A percentile compares a stretch with the other conserved stretches of the same genome.
Evolutionary conservation across 2,329 filamentous ascomycete genomes (phyloP).

Genomic region (Botrytis byssoidea): DNA sequence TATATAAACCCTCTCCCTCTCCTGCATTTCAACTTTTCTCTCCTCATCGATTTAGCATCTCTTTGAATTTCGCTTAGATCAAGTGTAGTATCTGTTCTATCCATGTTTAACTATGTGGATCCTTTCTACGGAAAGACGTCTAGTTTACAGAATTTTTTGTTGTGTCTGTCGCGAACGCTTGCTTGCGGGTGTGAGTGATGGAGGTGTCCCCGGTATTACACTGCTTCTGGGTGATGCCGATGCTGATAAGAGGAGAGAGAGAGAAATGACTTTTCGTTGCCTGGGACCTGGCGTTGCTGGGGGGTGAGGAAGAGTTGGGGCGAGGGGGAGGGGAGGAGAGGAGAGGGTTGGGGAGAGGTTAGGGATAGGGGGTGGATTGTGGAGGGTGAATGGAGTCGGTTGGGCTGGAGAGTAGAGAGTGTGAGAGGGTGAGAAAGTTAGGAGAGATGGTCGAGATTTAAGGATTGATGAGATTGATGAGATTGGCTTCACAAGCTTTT

Average conservation of each 20-base stretch:
- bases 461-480: not conserved
- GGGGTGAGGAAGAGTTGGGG: conserved; percentile 53
- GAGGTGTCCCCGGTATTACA: conserved; percentile 76
- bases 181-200: conserved; percentile 45
- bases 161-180: not conserved
- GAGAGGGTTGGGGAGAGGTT: not conserved
- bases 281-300: conserved; percentile 47
- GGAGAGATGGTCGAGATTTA: not conserved
- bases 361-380: not conserved
- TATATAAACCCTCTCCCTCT: not conserved
- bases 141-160: not conserved
- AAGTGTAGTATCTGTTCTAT: conserved; percentile 69
- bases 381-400: not conserved
- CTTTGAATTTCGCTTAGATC: conserved; percentile 53
- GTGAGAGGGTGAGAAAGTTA: not conserved
- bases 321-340: not conserved
- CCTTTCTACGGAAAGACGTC: conserved; percentile 43
- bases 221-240: conserved; percentile 66
- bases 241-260: conserved; percentile 40
- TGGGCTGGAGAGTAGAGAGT: too few species aligned
- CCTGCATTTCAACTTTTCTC: conserved; percentile 23
- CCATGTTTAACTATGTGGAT: conserved; percentile 67
- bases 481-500: too few species aligned
- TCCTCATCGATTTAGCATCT: conserved; percentile 40
- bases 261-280: conserved; percentile 59